Conservation (phyloP, 148 eudicot genomes). For the Bassia scoparia region DNA sequence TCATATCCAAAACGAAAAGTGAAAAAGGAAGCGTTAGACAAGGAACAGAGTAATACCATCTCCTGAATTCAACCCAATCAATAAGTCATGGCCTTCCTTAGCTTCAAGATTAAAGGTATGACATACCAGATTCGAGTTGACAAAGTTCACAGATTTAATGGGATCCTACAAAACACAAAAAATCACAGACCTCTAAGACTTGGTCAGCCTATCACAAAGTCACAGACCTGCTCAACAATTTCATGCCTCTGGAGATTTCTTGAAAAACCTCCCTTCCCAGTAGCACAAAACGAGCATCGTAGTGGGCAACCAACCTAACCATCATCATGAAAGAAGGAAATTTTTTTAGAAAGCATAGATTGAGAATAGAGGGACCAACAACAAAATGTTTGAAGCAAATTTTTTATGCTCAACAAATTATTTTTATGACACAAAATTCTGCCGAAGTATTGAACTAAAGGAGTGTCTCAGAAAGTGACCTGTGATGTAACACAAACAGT, state of each 20-base stretch:
- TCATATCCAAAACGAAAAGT: not conserved
- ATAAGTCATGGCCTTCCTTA: constrained; percentile 78
- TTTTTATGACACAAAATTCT: not conserved
- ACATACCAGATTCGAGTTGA: constrained; percentile 65
- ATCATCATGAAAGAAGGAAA: constrained; percentile 14
- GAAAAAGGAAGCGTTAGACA: not conserved
- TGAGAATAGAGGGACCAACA: not conserved
- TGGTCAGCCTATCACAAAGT: too few species aligned
- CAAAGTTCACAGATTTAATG: constrained; percentile 56
- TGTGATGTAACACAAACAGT: constrained; percentile 99
- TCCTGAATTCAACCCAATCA: constrained; percentile 67
- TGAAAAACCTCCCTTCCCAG: constrained; percentile 97
- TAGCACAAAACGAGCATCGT: constrained; percentile 97
- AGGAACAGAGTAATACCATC: constrained; percentile 49
- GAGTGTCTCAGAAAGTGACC: constrained; percentile 40
- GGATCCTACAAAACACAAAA: constrained; percentile 58
- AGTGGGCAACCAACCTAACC: constrained; percentile 91
- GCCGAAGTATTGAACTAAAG: constrained; percentile 1
- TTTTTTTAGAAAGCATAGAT: not conserved
- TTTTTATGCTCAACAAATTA: not conserved
- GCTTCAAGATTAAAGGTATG: constrained; percentile 71
- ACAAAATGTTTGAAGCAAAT: not conserved
- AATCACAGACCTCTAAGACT: too few species aligned
- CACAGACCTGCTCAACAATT: constrained; percentile 97
- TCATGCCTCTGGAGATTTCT: constrained; percentile 91